Base-by-base conservation (phyloP, 768 basidiomycete species). In the Leucocoprinus leucothites region DNA sequence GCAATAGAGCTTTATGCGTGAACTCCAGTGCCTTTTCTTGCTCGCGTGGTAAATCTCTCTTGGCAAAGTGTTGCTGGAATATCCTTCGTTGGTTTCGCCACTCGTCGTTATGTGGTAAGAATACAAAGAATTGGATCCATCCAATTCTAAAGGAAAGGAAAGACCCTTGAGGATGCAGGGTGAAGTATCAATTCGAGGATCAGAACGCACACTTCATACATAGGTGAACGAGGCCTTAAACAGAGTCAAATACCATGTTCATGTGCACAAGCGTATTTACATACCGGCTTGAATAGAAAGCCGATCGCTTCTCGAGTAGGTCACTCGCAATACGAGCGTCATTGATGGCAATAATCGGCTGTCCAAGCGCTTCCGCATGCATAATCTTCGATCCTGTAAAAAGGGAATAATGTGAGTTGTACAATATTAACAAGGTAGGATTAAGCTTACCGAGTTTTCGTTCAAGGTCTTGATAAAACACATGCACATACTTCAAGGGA, bases 261-360 rank as follows among this genome's bases (percentile, higher is more conserved):
- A 19, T 21, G 11, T 22, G 5, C 14, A n/a, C 2, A 1, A 36
- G 2, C n/a, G n/a, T n/a, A 1, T 18, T 31, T 11, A 22, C 54
- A 11, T 38, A 61, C 58, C 81, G 74, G 58, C 81, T 80, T 4
- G 84, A 83, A 58, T 84, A 85, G 44, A 80, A 80, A 16, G 67
- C 61, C n/a, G 78, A 80, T 4, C 80, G 71, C 57, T 77, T 83
- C 47, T 84, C 83, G 38, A 86, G 77, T 0, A 85, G 74, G 31
- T 85, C 82, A 40, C 68, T 68, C 1, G 76, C 75, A 1, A 71
- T 67, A 40, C 75, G 60, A 16, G 71, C 63, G 2, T 76, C 72
- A 61, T 82, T 83, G 3, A 71, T 58, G 49, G 69, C 63, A 5
- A 71, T 54, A 11, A 71, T 48, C 28, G 74, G 71, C 55, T 74